Evolutionary conservation across 2,329 filamentous ascomycete genomes (phyloP), one percentile per base, ranked within the genome.

Genomic region (Aspergillus sp.): DNA sequence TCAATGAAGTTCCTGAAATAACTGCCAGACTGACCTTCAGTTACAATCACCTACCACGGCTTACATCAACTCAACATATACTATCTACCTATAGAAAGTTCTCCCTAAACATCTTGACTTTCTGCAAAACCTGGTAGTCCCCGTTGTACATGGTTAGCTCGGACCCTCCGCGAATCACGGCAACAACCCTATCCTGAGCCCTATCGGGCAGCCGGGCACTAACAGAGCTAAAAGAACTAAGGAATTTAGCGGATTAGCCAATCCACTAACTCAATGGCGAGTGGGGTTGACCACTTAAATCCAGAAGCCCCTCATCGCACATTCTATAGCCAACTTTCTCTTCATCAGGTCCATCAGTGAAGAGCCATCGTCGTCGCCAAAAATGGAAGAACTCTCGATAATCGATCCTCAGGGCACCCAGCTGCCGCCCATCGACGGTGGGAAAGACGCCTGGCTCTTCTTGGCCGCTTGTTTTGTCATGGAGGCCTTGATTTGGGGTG

Each of bases 401-500:
- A 24, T 24, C 45, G 45, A 24, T 11, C 18, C 45, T 18, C 18
- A 47, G 24, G 45, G 22, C 18, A 20, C 10, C 10, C 45, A 24
- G 12, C 57, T 77, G 9, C 73, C 75, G 42, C 72, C 67, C 1
- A 65, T 71, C 6, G 76, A 78, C 58, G 68, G 73, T 32, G 77
- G 78, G 1, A 72, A 72, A 59, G 67, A 75, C 31, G 78, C 78
- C 22, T 80, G 76, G 73, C 65, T 83, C 22, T 81, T 83, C 58
- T 68, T 85, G 5, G 73, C 76, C 9, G 82, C 79, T 1, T 82
- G 78, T 53, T 84, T 82, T 60, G 71, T 81, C 54, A 73, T 85
- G 36, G 83, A 85, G 67, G 80, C 78, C 22, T 70, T 85, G 2
- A 77, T 85, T 53, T 85, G 83, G 82, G 83, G 81, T 81, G 68